Conservation (phyloP, 2,329 filamentous ascomycete genomes). For the Madurella fahalii region DNA sequence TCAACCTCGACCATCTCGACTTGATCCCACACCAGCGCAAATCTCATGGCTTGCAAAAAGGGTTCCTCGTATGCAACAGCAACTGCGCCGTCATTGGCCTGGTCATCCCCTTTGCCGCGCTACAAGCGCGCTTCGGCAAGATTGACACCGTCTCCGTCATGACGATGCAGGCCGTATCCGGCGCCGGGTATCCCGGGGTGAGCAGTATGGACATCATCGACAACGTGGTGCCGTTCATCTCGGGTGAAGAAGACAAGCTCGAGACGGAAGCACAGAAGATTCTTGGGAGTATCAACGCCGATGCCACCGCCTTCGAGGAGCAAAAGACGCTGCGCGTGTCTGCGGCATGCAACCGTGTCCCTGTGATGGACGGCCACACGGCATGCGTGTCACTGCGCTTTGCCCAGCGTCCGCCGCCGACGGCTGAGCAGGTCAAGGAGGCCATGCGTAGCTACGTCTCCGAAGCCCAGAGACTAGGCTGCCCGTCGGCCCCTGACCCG, state of each 20-base stretch:
- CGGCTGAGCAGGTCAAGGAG: constrained; percentile 69
- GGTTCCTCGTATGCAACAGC: constrained; percentile 95
- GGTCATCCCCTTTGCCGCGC: constrained; percentile 88
- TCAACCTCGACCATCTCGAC: constrained; percentile 83
- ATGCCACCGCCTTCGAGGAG: constrained; percentile 70
- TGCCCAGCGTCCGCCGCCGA: constrained; percentile 68
- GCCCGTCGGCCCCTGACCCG: constrained; percentile 76
- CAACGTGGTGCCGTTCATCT: constrained; percentile 92
- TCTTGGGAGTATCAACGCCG: constrained; percentile 68
- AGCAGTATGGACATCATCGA: constrained; percentile 94
- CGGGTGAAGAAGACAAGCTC: constrained; percentile 92
- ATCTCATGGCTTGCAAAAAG: constrained; percentile 68
- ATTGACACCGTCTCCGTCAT: constrained; percentile 75
- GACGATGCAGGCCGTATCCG: constrained; percentile 91
- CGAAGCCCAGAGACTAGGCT: constrained; percentile 78
- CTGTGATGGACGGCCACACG: constrained; percentile 93
- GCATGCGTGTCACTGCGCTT: constrained; percentile 90
- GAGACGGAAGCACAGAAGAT: constrained; percentile 96
- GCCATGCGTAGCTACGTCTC: constrained; percentile 77
- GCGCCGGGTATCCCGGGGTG: constrained; percentile 86
- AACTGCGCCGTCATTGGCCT: constrained; percentile 97
- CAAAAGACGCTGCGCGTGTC: constrained; percentile 72
- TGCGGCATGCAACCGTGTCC: constrained; percentile 86
- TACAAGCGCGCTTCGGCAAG: constrained; percentile 80
- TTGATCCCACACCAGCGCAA: constrained; percentile 85